Base-by-base conservation (phyloP, 805 yeast species). In the Starmerella floricola region DNA sequence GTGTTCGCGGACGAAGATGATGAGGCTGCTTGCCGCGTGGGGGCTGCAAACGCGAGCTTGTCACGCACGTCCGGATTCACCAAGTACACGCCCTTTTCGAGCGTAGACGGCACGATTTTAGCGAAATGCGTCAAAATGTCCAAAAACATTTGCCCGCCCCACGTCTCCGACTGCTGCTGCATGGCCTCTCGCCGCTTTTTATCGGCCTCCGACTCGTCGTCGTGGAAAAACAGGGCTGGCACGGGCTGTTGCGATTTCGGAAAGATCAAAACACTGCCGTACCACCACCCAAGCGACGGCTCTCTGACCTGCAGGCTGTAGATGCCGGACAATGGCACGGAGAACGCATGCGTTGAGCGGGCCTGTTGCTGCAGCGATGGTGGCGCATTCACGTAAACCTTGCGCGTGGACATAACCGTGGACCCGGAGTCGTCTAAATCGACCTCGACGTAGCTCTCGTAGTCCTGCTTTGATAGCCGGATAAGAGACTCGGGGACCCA, bases 221-320 rank as follows among this genome's bases (percentile, higher is more conserved):
- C 98, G 61, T 91, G 98, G 65, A 91, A 87, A 60, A 87, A 91
- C 31, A 91, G 55, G 4, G 86, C 79, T 0, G 97, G 97, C 15
- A 85, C 62, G 34, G 76, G 74, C 8, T 74, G 74, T 32, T 64
- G 74, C 26, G 62, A 57, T 49, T 73, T 72, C 1, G 88, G 73
- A 59, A 84, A 79, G 23, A 91, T 60, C 2, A 85, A 65, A 13
- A 88, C 64, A 0, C 95, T 82, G 0, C 99, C 99, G 62, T 73
- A 75, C 95, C 96, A 88, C 76, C 86, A 78, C 2, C 87, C 94
- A 13, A 75, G 64, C 2, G 86, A 76, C 5, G 95, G 96, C 2
- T 78, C 78, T 41, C 96, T 69, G 11, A 79, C 72, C 59, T 87
- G 94, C 31, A 91, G 68, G 20, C 94, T 81, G 59, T 76, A 88